phyloP scores from a whole-genome alignment of 768 basidiomycete species.

The Brasilioporus rufonigricans region DNA sequence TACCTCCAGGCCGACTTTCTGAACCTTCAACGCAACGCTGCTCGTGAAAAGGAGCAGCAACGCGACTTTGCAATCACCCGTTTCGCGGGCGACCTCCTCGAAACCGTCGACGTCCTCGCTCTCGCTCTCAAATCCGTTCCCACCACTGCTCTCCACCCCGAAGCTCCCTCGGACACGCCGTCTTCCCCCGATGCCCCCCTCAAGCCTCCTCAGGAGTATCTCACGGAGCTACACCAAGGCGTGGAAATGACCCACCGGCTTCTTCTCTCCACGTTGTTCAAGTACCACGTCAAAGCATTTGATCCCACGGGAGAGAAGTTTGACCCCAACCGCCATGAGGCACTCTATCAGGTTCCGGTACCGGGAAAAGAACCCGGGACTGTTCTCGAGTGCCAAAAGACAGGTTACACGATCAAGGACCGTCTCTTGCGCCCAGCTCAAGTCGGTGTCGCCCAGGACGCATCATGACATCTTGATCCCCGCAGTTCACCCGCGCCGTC shows the following conservation, averaged over 20 bases:
- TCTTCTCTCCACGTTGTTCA: slow-evolving; percentile 84
- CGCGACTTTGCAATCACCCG: slow-evolving; percentile 90
- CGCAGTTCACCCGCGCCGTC: neutral
- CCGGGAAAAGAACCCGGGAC: slow-evolving; percentile 89
- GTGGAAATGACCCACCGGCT: slow-evolving; percentile 91
- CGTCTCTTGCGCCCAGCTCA: slow-evolving; percentile 91
- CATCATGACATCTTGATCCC: slow-evolving; percentile 29
- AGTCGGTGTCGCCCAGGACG: slow-evolving; percentile 90
- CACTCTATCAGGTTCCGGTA: slow-evolving; percentile 88
- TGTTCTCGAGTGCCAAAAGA: slow-evolving; percentile 87
- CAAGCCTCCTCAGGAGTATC: slow-evolving; percentile 58
- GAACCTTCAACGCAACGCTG: slow-evolving; percentile 90
- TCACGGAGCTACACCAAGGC: slow-evolving; percentile 76
- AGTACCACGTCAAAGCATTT: slow-evolving; percentile 89
- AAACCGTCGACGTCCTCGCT: slow-evolving; percentile 86
- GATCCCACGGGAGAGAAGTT: slow-evolving; percentile 92
- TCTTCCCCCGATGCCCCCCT: slow-evolving; percentile 28
- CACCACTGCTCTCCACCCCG: slow-evolving; percentile 38
- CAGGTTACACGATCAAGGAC: slow-evolving; percentile 92
- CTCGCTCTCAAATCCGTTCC: slow-evolving; percentile 84
- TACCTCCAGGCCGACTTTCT: slow-evolving; percentile 95
- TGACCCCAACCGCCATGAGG: slow-evolving; percentile 95
- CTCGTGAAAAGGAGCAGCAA: slow-evolving; percentile 88
- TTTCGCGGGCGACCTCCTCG: slow-evolving; percentile 87
- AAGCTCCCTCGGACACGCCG: slow-evolving; percentile 26